phyloP scores from a whole-genome alignment of 1,284 basidiomycete genomes.

The Cryptococcus sp. region DNA sequence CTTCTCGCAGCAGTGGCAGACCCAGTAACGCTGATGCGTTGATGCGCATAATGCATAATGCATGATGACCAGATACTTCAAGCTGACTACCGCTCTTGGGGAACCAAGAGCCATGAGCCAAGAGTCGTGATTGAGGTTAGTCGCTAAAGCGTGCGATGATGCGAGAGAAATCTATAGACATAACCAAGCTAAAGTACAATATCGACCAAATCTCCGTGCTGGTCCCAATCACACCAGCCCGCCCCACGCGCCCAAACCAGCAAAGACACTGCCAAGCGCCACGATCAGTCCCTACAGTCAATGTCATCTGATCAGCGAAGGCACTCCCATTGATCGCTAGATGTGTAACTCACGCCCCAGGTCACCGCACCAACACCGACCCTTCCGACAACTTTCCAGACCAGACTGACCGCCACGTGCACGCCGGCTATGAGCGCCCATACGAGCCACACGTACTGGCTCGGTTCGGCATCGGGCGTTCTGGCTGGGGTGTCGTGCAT shows the following conservation, averaged over 20 bases:
- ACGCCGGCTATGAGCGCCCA: slow-evolving; percentile 38
- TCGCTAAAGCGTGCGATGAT: too few species aligned
- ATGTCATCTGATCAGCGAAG: background rate
- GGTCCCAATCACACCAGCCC: slow-evolving; percentile 40
- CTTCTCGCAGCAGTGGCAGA: background rate
- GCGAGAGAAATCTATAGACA: too few species aligned
- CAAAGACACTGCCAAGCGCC: slow-evolving; percentile 50
- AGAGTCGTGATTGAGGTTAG: too few species aligned
- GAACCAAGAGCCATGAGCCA: too few species aligned
- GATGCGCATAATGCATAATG: background rate
- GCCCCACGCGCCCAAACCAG: slow-evolving; percentile 51
- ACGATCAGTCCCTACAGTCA: slow-evolving; percentile 47
- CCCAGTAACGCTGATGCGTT: too few species aligned
- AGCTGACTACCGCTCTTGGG: background rate
- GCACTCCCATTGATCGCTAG: background rate
- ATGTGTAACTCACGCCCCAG: slow-evolving; percentile 48
- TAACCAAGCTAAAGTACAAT: too few species aligned
- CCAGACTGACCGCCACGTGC: slow-evolving; percentile 42
- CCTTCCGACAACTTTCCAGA: slow-evolving; percentile 49
- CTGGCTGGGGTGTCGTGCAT: slow-evolving; percentile 1
- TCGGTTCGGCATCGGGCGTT: slow-evolving; percentile 20
- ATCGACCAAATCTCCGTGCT: too few species aligned
- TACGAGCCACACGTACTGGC: slow-evolving; percentile 35
- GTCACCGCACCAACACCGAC: slow-evolving; percentile 51
- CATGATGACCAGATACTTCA: background rate